A percentile compares a stretch with the other conserved stretches of the same genome.
Conservation (phyloP, 306 rosid species). For the Herpetospermum pedunculosum region DNA sequence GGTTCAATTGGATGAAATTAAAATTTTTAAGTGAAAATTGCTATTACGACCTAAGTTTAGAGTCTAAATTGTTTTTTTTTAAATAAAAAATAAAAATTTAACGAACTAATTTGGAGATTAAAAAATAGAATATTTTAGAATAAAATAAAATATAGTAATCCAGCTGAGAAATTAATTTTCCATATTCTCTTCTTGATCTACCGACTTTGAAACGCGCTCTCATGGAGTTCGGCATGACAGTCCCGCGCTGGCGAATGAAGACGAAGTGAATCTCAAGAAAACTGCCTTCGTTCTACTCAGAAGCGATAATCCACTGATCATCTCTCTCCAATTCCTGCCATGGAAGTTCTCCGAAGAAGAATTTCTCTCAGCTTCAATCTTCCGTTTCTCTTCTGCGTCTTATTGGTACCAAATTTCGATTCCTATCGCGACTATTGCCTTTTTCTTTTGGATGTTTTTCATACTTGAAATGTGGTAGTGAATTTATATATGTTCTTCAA, state of each 20-base stretch:
- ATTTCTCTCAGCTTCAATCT: slow-evolving; percentile 8
- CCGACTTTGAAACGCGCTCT: slow-evolving; percentile 3
- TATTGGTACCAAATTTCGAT: slow-evolving; percentile 18
- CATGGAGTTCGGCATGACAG: slow-evolving; percentile 12
- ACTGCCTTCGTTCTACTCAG: neutral
- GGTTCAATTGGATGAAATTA: too few relatives aligned
- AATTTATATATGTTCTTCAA: neutral
- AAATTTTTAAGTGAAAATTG: too few relatives aligned
- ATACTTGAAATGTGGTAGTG: neutral
- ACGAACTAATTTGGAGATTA: too few relatives aligned
- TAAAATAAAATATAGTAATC: neutral
- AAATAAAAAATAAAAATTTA: too few relatives aligned
- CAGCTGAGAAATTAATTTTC: neutral
- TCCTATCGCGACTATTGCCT: neutral
- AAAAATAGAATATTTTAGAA: neutral
- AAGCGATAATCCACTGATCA: neutral
- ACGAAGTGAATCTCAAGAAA: neutral
- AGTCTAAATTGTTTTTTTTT: too few relatives aligned
- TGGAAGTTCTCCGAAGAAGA: slow-evolving; percentile 16
- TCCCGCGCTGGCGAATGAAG: slow-evolving; percentile 7
- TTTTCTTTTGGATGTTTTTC: neutral
- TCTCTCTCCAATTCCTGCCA: neutral
- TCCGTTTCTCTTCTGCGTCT: slow-evolving; percentile 22
- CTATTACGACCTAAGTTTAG: too few relatives aligned
- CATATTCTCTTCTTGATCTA: neutral